Base-by-base conservation (phyloP, 2,329 filamentous ascomycete genomes). In the Diaporthe vaccinii region DNA sequence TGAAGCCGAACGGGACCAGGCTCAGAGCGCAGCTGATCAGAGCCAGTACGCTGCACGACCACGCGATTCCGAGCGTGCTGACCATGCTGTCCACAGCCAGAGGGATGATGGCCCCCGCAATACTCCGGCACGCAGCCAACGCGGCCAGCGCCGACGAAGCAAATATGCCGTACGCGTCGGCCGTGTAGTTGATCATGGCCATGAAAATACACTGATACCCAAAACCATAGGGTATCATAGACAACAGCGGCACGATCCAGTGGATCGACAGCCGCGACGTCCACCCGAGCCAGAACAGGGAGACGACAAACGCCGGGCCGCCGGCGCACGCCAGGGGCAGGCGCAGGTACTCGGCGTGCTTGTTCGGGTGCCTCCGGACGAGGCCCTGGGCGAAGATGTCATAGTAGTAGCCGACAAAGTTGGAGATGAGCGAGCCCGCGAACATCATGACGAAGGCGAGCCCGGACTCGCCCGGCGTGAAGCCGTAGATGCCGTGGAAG, bases 1-100 rank as follows among this genome's bases (percentile, higher is more conserved):
- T 81, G 76, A 90, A 90, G 5, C 84, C 82, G 79, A 89, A 89
- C 3, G 88, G 88, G 59, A 90, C 86, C 3, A 86, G 78, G 46
- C 85, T 86, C 80, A 90, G 81, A 2, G 79, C 82, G 5, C 87
- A 76, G 70, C 85, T 86, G 73, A 89, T 80, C 39, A 88, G 86
- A 0, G 87, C 88, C 28, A 90, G 78, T 58, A 89, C 70, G 67
- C 84, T 87, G 53, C 87, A 89, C 2, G 87, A 87, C 81, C 81
- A 81, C 0, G 78, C 77, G 9, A 83, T 79, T 0, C 80, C 81
- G 39, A 83, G 67, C 8, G 74, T 76, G 0, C 74, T 73, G 8
- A 82, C 62, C 80, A 82, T 80, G 39, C 77, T 77, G 58, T 79
- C 77, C 4, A 80, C 76, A 1, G 78, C 79, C 20, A 82, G 25